Base-by-base conservation (phyloP, 78 protist species). In the Dictyostelium citrinum region DNA sequence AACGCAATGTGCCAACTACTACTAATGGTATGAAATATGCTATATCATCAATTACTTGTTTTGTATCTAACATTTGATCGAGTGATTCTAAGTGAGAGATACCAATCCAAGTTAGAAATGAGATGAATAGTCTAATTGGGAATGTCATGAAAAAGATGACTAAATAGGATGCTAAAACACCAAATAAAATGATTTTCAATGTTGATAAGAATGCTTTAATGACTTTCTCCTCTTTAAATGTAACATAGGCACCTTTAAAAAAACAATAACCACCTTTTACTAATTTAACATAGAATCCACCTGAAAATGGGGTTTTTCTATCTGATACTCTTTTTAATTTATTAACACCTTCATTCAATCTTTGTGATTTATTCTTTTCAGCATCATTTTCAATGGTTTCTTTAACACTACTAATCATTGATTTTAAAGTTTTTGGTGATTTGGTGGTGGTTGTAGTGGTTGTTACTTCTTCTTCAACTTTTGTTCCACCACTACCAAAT, bases 1-100 rank as follows among this genome's bases (percentile, higher is more conserved):
- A 86, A 27, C 93, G 46, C 12, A 86, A 67, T 29, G 79, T 58
- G 49, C 93, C 93, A 78, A 86, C 70, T 29, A 86, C 80, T 17
- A 51, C 60, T 55, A 86, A 60, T 64, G 93, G 93, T 20, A 86
- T 29, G 31, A 86, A 86, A 11, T 61, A 46, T 16, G 84, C 84
- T 43, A 86, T 78, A 45, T 78, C 45, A 5, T 43, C 31, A 9
- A 86, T 27, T 1, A 86, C 24, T 39, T 29, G 29, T 24, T n/a
- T 24, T 27, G 93, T 82, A 5, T 81, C 74, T 6, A 86, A 17
- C 29, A 64, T 46, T 29, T 45, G 10, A 11, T n/a, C n/a, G 20
- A 86, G 16, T 17, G 24, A 9, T 49, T 45, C 61, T 27, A 78
- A 64, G 27, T 84, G 46, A 11, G 31, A 31, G 2, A 46, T 11